These are phyloP conservation scores for Trichoderma sp. DNA, from an alignment of 2,329 filamentous ascomycete species.

Conservation along the genomic window DNA sequence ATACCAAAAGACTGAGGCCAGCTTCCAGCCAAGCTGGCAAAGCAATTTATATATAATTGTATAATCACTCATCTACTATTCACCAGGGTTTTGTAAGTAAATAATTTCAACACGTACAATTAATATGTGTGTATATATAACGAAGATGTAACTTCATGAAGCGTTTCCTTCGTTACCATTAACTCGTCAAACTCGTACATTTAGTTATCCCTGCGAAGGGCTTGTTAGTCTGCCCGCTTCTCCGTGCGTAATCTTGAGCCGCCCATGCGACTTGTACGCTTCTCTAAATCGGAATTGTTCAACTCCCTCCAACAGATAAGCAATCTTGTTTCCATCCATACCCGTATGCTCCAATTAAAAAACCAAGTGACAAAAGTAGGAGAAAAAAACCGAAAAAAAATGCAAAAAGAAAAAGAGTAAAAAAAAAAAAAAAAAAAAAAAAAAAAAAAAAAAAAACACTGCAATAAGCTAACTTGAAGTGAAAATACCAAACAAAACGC, in stretches of 20 bases:
- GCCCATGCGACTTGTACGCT: background rate
- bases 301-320: constrained; percentile 8
- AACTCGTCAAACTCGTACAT: constrained; percentile 22
- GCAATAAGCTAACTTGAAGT: background rate
- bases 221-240: constrained; percentile 19
- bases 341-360: background rate
- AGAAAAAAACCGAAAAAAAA: background rate
- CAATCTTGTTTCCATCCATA: background rate
- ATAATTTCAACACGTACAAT: background rate
- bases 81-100: background rate
- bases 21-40: background rate
- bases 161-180: constrained; percentile 11
- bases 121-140: background rate
- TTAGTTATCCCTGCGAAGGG: constrained; percentile 20
- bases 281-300: background rate
- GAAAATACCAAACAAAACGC: background rate
- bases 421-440: background rate
- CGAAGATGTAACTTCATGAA: background rate
- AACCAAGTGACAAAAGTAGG: background rate
- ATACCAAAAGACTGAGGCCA: background rate
- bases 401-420: background rate
- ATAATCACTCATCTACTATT: background rate
- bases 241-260: background rate
- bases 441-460: background rate
- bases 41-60: background rate